These are phyloP conservation scores for Fusarium sp. DNA, from an alignment of 2,329 filamentous ascomycete genomes.

Conservation along the genomic window DNA sequence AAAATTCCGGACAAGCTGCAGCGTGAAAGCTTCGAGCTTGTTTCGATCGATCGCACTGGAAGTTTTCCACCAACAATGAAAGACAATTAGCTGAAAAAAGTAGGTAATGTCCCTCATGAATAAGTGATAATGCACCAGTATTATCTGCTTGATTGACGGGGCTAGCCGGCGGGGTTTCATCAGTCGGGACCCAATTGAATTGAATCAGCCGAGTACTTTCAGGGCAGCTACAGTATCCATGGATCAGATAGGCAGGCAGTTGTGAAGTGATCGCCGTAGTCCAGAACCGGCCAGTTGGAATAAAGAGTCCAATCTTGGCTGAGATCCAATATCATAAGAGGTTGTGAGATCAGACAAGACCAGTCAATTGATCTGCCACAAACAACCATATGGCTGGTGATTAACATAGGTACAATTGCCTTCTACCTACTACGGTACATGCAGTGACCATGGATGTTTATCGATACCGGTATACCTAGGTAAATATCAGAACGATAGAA, in stretches of 20 bases:
- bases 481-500: neutral
- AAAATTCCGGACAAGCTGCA: neutral
- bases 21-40: neutral
- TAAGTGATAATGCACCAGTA: neutral
- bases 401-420: neutral
- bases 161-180: constrained; percentile 33
- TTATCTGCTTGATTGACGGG: constrained; percentile 22
- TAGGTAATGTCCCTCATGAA: neutral
- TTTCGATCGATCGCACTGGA: constrained; percentile 12
- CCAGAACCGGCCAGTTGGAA: constrained; percentile 38
- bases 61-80: neutral
- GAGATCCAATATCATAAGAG: constrained; percentile 11
- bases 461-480: neutral
- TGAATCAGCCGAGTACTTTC: constrained; percentile 13
- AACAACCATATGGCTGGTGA: neutral
- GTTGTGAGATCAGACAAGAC: constrained; percentile 22
- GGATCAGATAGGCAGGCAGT: constrained; percentile 24
- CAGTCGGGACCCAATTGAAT: constrained; percentile 31
- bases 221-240: constrained; percentile 16
- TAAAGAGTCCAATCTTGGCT: constrained; percentile 19
- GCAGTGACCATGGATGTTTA: neutral
- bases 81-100: constrained; percentile 3
- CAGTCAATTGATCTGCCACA: constrained; percentile 1
- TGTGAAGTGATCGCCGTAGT: constrained; percentile 31
- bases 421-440: neutral